These are phyloP conservation scores for Tetrapyrgos nigripes DNA, from an alignment of 1,284 basidiomycete species.

Conservation along the genomic window DNA sequence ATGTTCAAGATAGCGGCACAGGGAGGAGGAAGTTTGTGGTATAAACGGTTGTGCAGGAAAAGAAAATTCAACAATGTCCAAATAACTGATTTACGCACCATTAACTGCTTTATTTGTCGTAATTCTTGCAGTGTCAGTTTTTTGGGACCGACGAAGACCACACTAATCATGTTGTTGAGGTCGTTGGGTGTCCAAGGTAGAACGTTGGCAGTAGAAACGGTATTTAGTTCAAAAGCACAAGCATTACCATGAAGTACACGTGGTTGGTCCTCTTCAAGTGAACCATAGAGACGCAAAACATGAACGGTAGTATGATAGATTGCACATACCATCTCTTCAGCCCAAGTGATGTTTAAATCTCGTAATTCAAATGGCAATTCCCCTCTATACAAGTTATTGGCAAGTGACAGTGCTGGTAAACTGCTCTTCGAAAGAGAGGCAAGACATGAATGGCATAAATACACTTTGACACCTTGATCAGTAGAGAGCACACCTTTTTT, in stretches of 20 bases:
- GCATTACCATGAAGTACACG: constrained; percentile 14
- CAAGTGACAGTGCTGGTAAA: no score
- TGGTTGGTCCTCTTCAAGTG: neutral
- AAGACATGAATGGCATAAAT: no score
- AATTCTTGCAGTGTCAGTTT: constrained; percentile 14
- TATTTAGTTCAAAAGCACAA: constrained; percentile 21
- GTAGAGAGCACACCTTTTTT: no score
- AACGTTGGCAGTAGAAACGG: constrained; percentile 27
- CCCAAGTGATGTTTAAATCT: constrained; percentile 20
- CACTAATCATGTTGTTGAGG: constrained; percentile 25
- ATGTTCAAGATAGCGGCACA: constrained; percentile 17
- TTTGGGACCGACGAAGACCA: constrained; percentile 30
- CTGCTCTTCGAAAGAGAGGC: no score
- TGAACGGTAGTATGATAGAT: constrained; percentile 23
- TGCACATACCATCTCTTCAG: constrained; percentile 28
- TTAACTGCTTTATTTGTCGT: constrained; percentile 13
- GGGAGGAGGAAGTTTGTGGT: constrained; percentile 10
- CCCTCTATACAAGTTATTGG: no score
- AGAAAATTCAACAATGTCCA: neutral
- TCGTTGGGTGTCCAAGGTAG: constrained; percentile 26
- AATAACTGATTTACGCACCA: constrained; percentile 1
- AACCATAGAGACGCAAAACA: constrained; percentile 20
- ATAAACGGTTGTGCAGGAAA: neutral
- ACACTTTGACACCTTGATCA: no score
- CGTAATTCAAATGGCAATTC: no score